Percentiles rank a stretch among this genome's conserved stretches.
These are phyloP conservation scores for Moesziomyces antarcticus DNA, from an alignment of 1,284 basidiomycete species.

Conservation along the genomic window DNA sequence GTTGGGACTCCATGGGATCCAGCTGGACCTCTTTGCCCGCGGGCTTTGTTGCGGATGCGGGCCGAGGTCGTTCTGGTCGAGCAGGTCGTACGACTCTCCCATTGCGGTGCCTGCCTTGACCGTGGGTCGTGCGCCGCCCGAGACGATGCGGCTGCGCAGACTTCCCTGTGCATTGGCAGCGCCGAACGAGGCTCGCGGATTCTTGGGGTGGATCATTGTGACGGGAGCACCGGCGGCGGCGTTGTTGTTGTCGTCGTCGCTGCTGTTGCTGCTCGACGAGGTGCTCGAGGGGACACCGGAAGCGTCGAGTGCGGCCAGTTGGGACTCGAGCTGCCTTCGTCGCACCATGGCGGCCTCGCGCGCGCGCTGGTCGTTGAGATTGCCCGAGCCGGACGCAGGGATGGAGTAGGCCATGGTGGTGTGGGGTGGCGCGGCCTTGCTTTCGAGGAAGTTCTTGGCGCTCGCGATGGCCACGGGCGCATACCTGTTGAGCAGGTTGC, in stretches of 20 bases:
- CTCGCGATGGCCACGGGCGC: slow-evolving; percentile 37
- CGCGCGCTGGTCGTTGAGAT: background rate
- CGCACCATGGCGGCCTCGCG: slow-evolving; percentile 23
- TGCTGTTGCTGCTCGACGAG: slow-evolving; percentile 11
- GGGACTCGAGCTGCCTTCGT: slow-evolving; percentile 28
- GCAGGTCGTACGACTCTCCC: slow-evolving; percentile 42
- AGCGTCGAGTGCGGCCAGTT: slow-evolving; percentile 37
- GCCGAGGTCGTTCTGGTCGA: slow-evolving; percentile 38
- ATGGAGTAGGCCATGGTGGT: slow-evolving; percentile 18
- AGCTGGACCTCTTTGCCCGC: slow-evolving; percentile 9
- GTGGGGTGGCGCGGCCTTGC: slow-evolving; percentile 22
- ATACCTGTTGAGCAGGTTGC: slow-evolving; percentile 35
- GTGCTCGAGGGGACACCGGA: slow-evolving; percentile 12
- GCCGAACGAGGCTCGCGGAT: background rate
- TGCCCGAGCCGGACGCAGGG: slow-evolving; percentile 4
- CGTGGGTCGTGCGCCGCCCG: slow-evolving; percentile 6
- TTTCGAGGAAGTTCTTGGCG: slow-evolving; percentile 27
- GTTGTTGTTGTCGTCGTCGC: slow-evolving; percentile 3
- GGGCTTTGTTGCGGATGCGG: slow-evolving; percentile 1
- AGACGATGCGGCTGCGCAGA: slow-evolving; percentile 15
- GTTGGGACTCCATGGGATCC: slow-evolving; percentile 36
- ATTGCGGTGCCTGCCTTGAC: slow-evolving; percentile 20
- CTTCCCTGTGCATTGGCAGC: slow-evolving; percentile 6
- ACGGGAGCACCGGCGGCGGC: slow-evolving; percentile 6
- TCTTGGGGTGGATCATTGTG: slow-evolving; percentile 17